These are phyloP conservation scores for Phanerochaete carnosa DNA, from an alignment of 768 basidiomycete species.

Conservation along the genomic window DNA sequence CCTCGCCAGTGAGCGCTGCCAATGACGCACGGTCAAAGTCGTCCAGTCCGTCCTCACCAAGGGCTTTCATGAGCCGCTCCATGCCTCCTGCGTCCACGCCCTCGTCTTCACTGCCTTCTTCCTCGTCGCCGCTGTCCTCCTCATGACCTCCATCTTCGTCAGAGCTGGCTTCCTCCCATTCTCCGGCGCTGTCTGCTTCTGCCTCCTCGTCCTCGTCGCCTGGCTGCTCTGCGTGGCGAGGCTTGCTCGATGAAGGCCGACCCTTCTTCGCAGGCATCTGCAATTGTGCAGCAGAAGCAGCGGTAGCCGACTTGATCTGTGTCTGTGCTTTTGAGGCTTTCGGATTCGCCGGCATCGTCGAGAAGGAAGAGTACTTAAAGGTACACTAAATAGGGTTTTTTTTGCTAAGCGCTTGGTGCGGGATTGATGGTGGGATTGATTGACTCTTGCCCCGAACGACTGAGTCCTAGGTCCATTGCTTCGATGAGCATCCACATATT, in stretches of 20 bases:
- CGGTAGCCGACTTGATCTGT: neutral
- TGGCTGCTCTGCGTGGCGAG: neutral
- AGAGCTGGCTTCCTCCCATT: neutral
- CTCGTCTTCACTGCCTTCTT: constrained; percentile 32
- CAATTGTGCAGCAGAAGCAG: neutral
- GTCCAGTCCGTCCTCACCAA: constrained; percentile 65
- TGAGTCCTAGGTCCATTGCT: too few relatives aligned
- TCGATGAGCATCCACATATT: too few relatives aligned
- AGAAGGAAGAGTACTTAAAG: neutral
- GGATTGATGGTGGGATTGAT: neutral
- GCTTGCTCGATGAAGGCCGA: neutral
- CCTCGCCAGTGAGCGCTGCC: constrained; percentile 34
- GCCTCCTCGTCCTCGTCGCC: neutral
- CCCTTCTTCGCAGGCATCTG: neutral
- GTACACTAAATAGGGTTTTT: neutral
- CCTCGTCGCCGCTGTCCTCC: constrained; percentile 13
- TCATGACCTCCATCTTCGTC: constrained; percentile 3
- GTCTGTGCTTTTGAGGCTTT: neutral
- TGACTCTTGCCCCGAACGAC: too few relatives aligned
- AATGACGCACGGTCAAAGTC: constrained; percentile 62
- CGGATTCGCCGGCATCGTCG: neutral
- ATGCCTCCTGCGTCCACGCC: constrained; percentile 58
- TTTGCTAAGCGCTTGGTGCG: neutral
- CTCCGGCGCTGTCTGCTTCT: neutral
- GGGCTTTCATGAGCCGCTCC: constrained; percentile 49